Conservation (phyloP, 176 grass and related monocot genomes). For the Otatea glauca region DNA sequence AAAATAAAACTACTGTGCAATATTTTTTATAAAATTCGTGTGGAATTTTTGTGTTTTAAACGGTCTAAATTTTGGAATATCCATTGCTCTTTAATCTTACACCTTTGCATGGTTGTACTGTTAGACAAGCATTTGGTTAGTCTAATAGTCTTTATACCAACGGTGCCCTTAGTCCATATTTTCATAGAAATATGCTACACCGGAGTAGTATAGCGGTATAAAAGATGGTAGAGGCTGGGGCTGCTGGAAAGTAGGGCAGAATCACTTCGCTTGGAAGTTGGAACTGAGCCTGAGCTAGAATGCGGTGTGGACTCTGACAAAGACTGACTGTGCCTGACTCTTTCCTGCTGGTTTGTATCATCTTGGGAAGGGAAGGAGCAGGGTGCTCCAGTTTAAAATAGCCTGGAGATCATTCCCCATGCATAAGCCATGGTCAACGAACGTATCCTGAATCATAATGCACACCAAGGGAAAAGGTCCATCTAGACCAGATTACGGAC, state of each 20-base stretch:
- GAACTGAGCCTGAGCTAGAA: background rate
- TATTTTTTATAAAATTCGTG: too few species aligned
- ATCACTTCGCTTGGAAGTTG: constrained; percentile 25
- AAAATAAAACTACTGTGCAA: background rate
- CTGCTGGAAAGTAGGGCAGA: background rate
- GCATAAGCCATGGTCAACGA: constrained; percentile 42
- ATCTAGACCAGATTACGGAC: too few species aligned
- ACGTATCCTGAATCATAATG: constrained; percentile 8
- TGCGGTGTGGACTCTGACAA: constrained; percentile 35
- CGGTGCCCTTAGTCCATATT: background rate
- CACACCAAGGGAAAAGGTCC: background rate
- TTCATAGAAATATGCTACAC: background rate
- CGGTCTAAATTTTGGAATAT: too few species aligned
- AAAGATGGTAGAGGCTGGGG: background rate
- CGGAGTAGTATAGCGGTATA: background rate
- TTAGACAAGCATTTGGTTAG: too few species aligned
- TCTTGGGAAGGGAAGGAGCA: constrained; percentile 51
- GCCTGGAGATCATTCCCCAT: constrained; percentile 47
- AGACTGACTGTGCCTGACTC: constrained; percentile 50
- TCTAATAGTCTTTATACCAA: too few species aligned
- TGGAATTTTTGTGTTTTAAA: too few species aligned
- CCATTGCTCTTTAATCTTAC: too few species aligned
- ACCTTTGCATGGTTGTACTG: background rate
- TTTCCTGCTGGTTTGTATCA: constrained; percentile 56
- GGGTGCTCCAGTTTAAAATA: constrained; percentile 43